These are phyloP conservation scores for Colletotrichum scovillei DNA, from an alignment of 2,329 filamentous ascomycete genomes.

Conservation along the genomic window DNA sequence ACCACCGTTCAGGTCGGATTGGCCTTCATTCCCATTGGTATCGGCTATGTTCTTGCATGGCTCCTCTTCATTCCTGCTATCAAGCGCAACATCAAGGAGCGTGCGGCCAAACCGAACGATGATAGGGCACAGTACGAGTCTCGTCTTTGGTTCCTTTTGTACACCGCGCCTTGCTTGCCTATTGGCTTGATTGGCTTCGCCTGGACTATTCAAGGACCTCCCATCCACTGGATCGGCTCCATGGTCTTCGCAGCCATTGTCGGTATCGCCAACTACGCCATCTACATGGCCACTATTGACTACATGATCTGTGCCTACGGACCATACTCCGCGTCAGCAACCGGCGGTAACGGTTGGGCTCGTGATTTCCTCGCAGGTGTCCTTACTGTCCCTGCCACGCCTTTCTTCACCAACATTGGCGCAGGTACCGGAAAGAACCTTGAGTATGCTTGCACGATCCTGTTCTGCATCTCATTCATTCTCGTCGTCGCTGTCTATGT, in stretches of 20 bases:
- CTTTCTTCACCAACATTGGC: conserved; percentile 71
- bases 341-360: conserved; percentile 80
- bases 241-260: conserved; percentile 74
- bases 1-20: conserved; percentile 66
- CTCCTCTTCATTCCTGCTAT: conserved; percentile 68
- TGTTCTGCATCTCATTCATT: conserved; percentile 70
- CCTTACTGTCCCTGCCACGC: conserved; percentile 74
- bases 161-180: conserved; percentile 68
- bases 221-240: conserved; percentile 75
- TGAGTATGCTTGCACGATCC: conserved; percentile 71
- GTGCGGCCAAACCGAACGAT: conserved; percentile 60
- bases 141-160: conserved; percentile 74
- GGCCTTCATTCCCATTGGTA: conserved; percentile 72
- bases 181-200: conserved; percentile 79
- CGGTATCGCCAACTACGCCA: conserved; percentile 79
- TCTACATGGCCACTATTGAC: conserved; percentile 82
- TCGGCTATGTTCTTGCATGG: conserved; percentile 75
- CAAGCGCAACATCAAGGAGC: conserved; percentile 62
- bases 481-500: conserved; percentile 73
- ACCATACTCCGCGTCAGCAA: conserved; percentile 78
- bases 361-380: conserved; percentile 80
- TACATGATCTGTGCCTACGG: conserved; percentile 84
- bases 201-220: conserved; percentile 73
- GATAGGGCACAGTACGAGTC: conserved; percentile 76
- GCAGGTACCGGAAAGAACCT: conserved; percentile 59